Base-by-base conservation (phyloP, 1,284 basidiomycete genomes). In the Moesziomyces aphidis region DNA sequence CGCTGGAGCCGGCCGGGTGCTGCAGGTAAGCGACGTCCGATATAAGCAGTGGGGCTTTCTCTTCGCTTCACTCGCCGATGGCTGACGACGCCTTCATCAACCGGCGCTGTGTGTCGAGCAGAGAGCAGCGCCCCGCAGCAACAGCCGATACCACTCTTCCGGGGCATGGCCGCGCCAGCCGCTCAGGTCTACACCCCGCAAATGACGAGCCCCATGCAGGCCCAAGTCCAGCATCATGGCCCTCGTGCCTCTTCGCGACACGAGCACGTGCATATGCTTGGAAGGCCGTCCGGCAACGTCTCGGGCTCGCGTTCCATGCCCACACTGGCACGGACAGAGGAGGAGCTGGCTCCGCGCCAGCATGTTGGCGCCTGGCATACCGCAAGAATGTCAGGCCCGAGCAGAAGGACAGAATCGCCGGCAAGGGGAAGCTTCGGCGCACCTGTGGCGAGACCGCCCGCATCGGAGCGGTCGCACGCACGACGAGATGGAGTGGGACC, bases 11-110 rank as follows among this genome's bases (percentile, higher is more conserved):
- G 42, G 10, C 24, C 50, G 10, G 24, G 46, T 3, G 45, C 26
- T 26, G 24, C 42, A 61, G 53, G 67, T 70, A 31, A 48, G 61
- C 45, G 8, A 8, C 28, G 19, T n/a, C 39, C 0, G 31, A 10
- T 31, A 5, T 31, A 2, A 26, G 24, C 1, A 31, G 6, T 31
- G 9, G 10, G 31, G 11, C 8, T 1, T 31, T 31, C 31, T 11
- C 31, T 10, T 34, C 13, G 10, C 31, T 34, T 13, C 11, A 10
- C 9, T 34, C 3, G 10, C 31, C 31, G 31, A 34, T 34, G 31
- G 31, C 31, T 34, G 13, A 34, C 31, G 31, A 34, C 31, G 31
- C 1, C 6, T 13, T 4, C 31, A 5, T 34, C 4, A 10, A 13
- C 31, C 3, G 31, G 10, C 13, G 1, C 31, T 0, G 11, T 13